Conservation (phyloP, 495 filamentous ascomycete genomes). For the Neurospora sp. region DNA sequence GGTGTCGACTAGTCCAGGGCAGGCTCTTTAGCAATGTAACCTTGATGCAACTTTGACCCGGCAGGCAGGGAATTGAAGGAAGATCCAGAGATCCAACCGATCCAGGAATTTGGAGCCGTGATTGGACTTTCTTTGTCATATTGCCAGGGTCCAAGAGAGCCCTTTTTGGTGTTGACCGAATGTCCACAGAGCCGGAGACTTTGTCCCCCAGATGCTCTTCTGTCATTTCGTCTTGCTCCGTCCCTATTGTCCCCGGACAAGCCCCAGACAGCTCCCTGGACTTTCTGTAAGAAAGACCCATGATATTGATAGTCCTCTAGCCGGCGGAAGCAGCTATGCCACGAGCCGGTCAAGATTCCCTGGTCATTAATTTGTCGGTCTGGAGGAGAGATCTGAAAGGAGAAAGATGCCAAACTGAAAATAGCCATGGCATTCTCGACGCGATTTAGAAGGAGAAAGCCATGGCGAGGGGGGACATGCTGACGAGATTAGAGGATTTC, state of each 20-base stretch:
- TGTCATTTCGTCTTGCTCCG: background rate
- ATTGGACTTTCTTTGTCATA: background rate
- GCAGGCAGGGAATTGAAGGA: background rate
- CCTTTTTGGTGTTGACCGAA: background rate
- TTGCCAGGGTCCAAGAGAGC: background rate
- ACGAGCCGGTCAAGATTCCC: background rate
- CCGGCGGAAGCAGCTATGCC: background rate
- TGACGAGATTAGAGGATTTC: background rate
- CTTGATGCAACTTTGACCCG: background rate
- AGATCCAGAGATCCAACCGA: background rate
- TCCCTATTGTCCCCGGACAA: background rate
- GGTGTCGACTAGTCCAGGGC: background rate
- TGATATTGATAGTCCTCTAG: background rate
- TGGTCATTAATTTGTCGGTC: background rate
- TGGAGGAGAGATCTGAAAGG: background rate
- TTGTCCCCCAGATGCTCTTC: no score
- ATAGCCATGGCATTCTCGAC: background rate
- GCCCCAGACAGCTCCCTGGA: background rate
- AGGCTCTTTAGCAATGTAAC: background rate
- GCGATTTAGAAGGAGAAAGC: background rate
- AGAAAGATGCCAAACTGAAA: background rate
- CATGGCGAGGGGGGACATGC: background rate
- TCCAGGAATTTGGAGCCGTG: background rate
- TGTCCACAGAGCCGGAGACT: background rate
- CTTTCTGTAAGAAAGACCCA: background rate